Evolutionary conservation across 257 asterid genomes (phyloP).

Genomic region (Paulownia fortunei): DNA sequence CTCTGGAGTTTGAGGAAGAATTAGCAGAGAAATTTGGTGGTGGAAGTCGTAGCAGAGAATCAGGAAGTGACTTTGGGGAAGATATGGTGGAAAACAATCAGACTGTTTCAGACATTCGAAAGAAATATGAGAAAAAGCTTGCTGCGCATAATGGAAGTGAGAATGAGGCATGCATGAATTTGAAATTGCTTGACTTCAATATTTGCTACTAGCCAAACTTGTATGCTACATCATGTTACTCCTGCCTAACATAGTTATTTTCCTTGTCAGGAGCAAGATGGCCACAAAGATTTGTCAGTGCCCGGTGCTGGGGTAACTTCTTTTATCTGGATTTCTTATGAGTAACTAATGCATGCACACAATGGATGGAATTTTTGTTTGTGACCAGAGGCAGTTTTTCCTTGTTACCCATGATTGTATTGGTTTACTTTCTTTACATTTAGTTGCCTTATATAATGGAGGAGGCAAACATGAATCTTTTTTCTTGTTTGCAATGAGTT

Average conservation of each 20-base stretch:
- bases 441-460: conserved; percentile 20
- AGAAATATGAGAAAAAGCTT: conserved; percentile 94
- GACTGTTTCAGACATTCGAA: conserved; percentile 83
- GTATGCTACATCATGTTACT: conserved; percentile 26
- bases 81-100: conserved; percentile 67
- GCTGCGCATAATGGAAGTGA: conserved; percentile 81
- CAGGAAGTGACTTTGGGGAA: conserved; percentile 67
- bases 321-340: conserved; percentile 27
- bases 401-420: conserved; percentile 2
- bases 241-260: conserved; percentile 30
- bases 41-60: conserved; percentile 71
- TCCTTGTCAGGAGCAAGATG: conserved; percentile 68
- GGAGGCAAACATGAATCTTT: conserved; percentile 11
- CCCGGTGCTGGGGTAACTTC: conserved; percentile 93
- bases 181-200: conserved; percentile 26
- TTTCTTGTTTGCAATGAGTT: conserved; percentile 11
- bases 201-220: conserved; percentile 27
- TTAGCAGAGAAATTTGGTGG: conserved; percentile 97
- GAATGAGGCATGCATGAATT: conserved; percentile 62
- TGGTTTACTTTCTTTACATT: conserved; percentile 21
- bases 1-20: conserved; percentile 98
- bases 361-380: neutral
- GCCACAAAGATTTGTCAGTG: conserved; percentile 73
- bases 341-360: conserved; percentile 10
- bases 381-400: conserved; percentile 16